Base-by-base conservation (phyloP, 106 monocot genomes). In the Posidonia australis region DNA sequence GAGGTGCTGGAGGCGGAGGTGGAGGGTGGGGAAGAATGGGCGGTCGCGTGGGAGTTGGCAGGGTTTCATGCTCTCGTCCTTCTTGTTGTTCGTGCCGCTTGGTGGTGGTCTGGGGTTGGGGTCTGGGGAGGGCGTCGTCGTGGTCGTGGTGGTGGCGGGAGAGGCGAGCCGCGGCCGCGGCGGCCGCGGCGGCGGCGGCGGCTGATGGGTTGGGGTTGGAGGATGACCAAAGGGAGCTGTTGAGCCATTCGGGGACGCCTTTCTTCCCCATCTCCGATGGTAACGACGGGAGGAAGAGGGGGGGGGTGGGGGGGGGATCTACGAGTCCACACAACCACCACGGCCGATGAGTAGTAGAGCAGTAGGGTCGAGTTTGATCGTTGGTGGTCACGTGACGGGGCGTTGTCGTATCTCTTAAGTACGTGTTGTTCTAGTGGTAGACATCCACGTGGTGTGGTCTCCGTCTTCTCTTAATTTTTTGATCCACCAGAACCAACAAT, bases 181-280 rank as follows among this genome's bases (percentile, higher is more conserved):
- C 0, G 22, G 22, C 2, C 3, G 54, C 6, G 20, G 54, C 0
- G n/a, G 48, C 3, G n/a, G 2, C 12, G 24, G 59, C 13, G 14
- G 29, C 3, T 5, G 59, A 24, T 2, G 59, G 31, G 13, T 2
- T 5, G 14, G 59, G 31, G 24, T 28, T 28, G 29, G 59, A 32
- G 11, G 84, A 77, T 24, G 87, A 77, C 88, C 88, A 88, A 28
- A 88, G 64, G 11, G 84, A 77, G 69, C 79, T 81, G 75, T 76
- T 88, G 36, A 88, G 66, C 88, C 88, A 88, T 1, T 88, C 88
- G 13, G 84, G 79, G 43, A 81, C 68, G 59, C 78, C 81, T 54
- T 88, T 84, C 79, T 77, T 84, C 51, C 68, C 63, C 88, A 88
- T 88, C 59, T 2, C 36, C 36, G 36, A n/a, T n/a, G n/a, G 36